Evolutionary conservation across 495 filamentous ascomycete genomes (phyloP), one percentile per base, ranked within the genome.

Genomic region (Corynascus novoguineensis): DNA sequence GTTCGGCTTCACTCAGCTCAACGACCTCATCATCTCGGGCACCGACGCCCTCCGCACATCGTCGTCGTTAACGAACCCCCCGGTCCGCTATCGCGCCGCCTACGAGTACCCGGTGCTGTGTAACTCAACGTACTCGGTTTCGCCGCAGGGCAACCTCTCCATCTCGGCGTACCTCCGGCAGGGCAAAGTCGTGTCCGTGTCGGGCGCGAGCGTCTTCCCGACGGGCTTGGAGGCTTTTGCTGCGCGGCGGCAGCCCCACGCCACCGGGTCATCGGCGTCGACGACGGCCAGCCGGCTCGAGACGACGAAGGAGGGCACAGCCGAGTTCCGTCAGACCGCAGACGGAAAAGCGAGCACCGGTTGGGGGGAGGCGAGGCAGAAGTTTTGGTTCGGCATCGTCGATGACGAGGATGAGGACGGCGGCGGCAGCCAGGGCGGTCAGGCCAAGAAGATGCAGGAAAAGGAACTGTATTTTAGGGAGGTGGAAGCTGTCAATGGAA

Each of bases 41-140:
- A 67, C 57, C 5, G 81, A 85, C 55, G 78, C 77, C 14, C 7
- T 25, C 7, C 15, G 27, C n/a, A 75, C 76, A 3, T 72, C 40
- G 0, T 9, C 25, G 2, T 2, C 52, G 1, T 1, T 21, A 44
- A 44, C n/a, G 4, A 44, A 62, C 12, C 14, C 38, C 5, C 19
- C 42, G 6, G 2, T 14, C 14, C 0, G 14, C 19, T 78, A 77
- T 60, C 57, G 65, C 25, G 61, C 76, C 10, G 71, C 63, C 5
- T 90, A 87, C 70, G 63, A 62, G 9, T 91, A 89, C 61, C 88
- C 87, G 3, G 60, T 92, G 0, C 75, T 71, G 48, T 81, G 83
- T 17, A 83, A 84, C 52, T 78, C 78, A 6, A 75, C 79, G 1
- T 84, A 80, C 57, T 47, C 59, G 34, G 63, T 75, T 25, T 62